These are phyloP conservation scores for Nitzschia putrida DNA, from an alignment of 108 stramenopile species.

Conservation along the genomic window DNA sequence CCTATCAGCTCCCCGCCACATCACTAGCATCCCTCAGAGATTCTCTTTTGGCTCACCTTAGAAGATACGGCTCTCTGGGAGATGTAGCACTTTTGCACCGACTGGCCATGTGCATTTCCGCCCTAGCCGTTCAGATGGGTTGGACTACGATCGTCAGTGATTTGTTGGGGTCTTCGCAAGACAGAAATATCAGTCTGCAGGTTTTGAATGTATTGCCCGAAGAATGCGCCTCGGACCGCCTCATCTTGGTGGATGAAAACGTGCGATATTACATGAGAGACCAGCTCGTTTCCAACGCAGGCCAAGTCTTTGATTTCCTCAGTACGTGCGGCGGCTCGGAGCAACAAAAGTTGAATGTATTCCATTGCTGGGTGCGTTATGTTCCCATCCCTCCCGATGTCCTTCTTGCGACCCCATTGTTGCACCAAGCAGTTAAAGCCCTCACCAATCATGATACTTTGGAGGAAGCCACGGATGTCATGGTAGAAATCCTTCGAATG, in stretches of 20 bases:
- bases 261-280: slow-evolving; percentile 57
- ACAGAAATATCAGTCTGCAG: slow-evolving; percentile 48
- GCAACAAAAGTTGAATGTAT: slow-evolving; percentile 47
- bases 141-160: slow-evolving; percentile 66
- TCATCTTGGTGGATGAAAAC: slow-evolving; percentile 62
- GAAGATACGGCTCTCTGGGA: slow-evolving; percentile 36
- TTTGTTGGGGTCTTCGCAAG: slow-evolving; percentile 34
- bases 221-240: slow-evolving; percentile 73
- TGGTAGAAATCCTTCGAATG: slow-evolving; percentile 83
- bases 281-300: slow-evolving; percentile 47
- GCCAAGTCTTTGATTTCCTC: slow-evolving; percentile 49
- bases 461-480: slow-evolving; percentile 83
- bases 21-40: slow-evolving; percentile 66
- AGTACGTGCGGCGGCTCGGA: slow-evolving; percentile 18
- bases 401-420: slow-evolving; percentile 42
- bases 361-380: slow-evolving; percentile 75
- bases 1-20: slow-evolving; percentile 54
- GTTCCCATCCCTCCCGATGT: slow-evolving; percentile 60
- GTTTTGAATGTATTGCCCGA: slow-evolving; percentile 73
- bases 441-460: slow-evolving; percentile 40
- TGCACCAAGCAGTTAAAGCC: slow-evolving; percentile 33
- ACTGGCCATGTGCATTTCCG: slow-evolving; percentile 73
- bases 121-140: slow-evolving; percentile 77
- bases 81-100: slow-evolving; percentile 60
- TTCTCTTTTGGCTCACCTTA: slow-evolving; percentile 62